Evolutionary conservation across 345 rosid species (phyloP), one percentile per base, ranked within the genome.

Genomic region (Mallotus nudiflorus): DNA sequence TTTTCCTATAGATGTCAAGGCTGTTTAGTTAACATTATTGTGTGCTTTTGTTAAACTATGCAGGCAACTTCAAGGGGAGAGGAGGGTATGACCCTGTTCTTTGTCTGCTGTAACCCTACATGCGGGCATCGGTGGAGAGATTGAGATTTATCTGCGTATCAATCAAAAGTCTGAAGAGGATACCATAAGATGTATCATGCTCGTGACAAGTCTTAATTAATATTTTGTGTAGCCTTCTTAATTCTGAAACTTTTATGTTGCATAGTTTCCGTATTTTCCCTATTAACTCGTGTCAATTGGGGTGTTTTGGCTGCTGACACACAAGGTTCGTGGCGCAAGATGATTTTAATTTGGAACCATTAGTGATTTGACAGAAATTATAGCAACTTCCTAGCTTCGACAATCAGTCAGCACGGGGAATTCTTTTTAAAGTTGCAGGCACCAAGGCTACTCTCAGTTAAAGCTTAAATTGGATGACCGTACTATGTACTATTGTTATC

Each of bases 71-170:
- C 96, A 54, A 85, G 96, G 80, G 96, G 96, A 15, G 97, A 91
- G 83, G 98, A 89, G 75, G 95, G 95, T 53, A 89, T 88, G 98
- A 87, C 95, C 0, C 80, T 93, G 71, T 91, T 88, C 80, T 89
- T 88, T 55, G 98, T 93, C 40, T 91, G 98, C 82, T 91, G 94
- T 78, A 91, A 88, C 75, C 88, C 89, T 0, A 89, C 76, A 31
- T 94, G 96, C 50, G 86, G 90, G 15, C 59, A 89, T 68, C 83
- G 95, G 1, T 91, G 97, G 96, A 88, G 91, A 80, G 97, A 91
- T 33, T 77, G 70, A 77, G 42, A 49, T 55, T 10, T 18, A 18
- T 50, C 44, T 42, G 44, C n/a, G 22, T 16, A 64, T 44, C 16
- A 58, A 24, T 20, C 18, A 58, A 33, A 59, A 15, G 33, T 67